These are phyloP conservation scores for Dissophora ornata DNA, from an alignment of 192 early-diverging fungal species.

Conservation along the genomic window DNA sequence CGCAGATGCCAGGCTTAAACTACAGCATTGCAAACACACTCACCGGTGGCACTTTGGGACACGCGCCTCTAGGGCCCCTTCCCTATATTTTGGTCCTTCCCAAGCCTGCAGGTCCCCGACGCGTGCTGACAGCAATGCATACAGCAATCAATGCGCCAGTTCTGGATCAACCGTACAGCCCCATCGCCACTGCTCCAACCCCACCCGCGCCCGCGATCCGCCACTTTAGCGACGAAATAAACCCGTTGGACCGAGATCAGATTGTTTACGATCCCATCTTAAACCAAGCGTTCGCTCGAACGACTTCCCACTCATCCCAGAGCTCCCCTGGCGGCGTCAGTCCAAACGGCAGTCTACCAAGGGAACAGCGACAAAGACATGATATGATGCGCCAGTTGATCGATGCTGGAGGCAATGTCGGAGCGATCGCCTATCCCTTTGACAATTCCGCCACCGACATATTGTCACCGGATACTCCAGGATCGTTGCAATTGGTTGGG, in stretches of 20 bases:
- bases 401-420: constrained; percentile 24
- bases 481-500: constrained; percentile 7
- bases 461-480: constrained; percentile 31
- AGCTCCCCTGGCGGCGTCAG: constrained; percentile 45
- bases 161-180: constrained; percentile 62
- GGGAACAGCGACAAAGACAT: constrained; percentile 7
- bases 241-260: constrained; percentile 48
- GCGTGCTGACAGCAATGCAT: constrained; percentile 68
- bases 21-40: constrained; percentile 29
- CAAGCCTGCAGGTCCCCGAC: constrained; percentile 70
- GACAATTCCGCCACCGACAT: neutral
- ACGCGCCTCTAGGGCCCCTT: constrained; percentile 36
- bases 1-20: constrained; percentile 21
- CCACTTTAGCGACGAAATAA: constrained; percentile 47
- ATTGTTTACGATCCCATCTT: constrained; percentile 34
- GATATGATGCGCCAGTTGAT: constrained; percentile 36
- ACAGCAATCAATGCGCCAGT: constrained; percentile 64
- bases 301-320: constrained; percentile 28
- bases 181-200: constrained; percentile 68
- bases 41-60: constrained; percentile 2
- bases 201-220: constrained; percentile 44
- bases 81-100: constrained; percentile 69
- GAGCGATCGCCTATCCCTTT: constrained; percentile 15
- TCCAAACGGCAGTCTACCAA: constrained; percentile 18
- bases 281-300: constrained; percentile 38